Conservation (phyloP, 371 early-diverging fungal genomes). For the Scutellospora calospora region DNA sequence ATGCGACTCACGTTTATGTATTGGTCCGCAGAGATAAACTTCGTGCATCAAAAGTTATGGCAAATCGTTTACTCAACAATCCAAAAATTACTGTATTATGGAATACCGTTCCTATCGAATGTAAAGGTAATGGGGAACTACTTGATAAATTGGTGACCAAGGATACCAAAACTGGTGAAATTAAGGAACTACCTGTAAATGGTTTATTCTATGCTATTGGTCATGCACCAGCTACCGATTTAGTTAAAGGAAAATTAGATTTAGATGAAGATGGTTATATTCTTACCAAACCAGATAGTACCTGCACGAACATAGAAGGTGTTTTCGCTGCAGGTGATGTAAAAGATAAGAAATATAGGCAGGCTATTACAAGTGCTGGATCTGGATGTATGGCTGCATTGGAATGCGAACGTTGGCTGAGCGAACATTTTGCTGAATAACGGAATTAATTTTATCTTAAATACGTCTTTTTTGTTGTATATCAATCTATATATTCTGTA, state of each 20-base stretch:
- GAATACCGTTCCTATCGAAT: slow-evolving; percentile 88
- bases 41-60: slow-evolving; percentile 97
- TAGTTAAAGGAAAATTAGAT: slow-evolving; percentile 79
- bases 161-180: slow-evolving; percentile 76
- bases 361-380: slow-evolving; percentile 76
- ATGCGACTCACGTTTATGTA: slow-evolving; percentile 92
- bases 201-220: slow-evolving; percentile 99
- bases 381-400: slow-evolving; percentile 97
- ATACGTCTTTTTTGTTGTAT: no score
- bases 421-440: slow-evolving; percentile 59
- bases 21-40: slow-evolving; percentile 96
- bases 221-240: slow-evolving; percentile 90
- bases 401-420: slow-evolving; percentile 86
- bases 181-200: slow-evolving; percentile 73
- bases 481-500: no score
- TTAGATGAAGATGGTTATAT: slow-evolving; percentile 93
- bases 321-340: slow-evolving; percentile 99
- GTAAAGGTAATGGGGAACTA: slow-evolving; percentile 84
- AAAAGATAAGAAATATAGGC: slow-evolving; percentile 95
- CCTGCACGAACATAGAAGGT: slow-evolving; percentile 88
- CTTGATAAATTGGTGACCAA: slow-evolving; percentile 77
- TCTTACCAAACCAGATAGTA: slow-evolving; percentile 80
- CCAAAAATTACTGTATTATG: slow-evolving; percentile 94
- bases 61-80: slow-evolving; percentile 81
- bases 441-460: no score